Evolutionary conservation across 2,329 filamentous ascomycete species (phyloP).

Genomic region (Sporothrix pseudoabietina): DNA sequence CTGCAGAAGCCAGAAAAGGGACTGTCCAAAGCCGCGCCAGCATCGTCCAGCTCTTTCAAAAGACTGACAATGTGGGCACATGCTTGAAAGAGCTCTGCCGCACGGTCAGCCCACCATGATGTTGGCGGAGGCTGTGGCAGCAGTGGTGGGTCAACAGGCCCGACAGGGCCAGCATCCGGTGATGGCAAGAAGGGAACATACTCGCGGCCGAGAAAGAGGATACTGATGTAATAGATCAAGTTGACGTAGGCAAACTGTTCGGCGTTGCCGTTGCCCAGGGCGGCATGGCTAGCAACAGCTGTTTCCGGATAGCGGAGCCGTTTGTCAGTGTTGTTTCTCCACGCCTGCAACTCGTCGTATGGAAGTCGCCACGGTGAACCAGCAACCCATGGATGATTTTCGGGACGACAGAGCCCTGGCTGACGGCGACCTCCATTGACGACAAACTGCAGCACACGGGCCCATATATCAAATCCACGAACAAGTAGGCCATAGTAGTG

Average conservation of each 20-base stretch:
- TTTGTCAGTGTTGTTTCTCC: conserved; percentile 43
- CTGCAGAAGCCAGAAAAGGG: conserved; percentile 51
- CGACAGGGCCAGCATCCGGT: conserved; percentile 41
- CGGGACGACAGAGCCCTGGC: conserved; percentile 44
- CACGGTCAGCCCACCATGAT: conserved; percentile 44
- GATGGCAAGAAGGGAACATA: conserved; percentile 50
- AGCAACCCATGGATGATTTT: conserved; percentile 47
- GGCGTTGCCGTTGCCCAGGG: conserved; percentile 45
- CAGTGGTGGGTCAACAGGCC: conserved; percentile 26
- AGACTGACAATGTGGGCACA: conserved; percentile 44
- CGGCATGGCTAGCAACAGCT: conserved; percentile 45
- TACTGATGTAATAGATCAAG: conserved; percentile 48
- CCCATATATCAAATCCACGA: conserved; percentile 50
- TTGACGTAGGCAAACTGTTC: conserved; percentile 50
- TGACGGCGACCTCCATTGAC: conserved; percentile 48
- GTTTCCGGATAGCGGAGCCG: conserved; percentile 45
- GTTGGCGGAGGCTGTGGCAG: background rate
- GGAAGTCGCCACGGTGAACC: conserved; percentile 43
- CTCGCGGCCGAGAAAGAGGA: conserved; percentile 48
- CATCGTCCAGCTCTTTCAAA: conserved; percentile 45
- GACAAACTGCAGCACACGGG: conserved; percentile 47
- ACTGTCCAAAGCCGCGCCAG: conserved; percentile 44
- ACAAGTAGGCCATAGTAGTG: conserved; percentile 41
- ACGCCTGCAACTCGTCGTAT: conserved; percentile 40
- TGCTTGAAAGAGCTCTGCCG: conserved; percentile 43